These are phyloP conservation scores for Kregervanrija fluxuum DNA, from an alignment of 805 yeast genomes.

Conservation along the genomic window DNA sequence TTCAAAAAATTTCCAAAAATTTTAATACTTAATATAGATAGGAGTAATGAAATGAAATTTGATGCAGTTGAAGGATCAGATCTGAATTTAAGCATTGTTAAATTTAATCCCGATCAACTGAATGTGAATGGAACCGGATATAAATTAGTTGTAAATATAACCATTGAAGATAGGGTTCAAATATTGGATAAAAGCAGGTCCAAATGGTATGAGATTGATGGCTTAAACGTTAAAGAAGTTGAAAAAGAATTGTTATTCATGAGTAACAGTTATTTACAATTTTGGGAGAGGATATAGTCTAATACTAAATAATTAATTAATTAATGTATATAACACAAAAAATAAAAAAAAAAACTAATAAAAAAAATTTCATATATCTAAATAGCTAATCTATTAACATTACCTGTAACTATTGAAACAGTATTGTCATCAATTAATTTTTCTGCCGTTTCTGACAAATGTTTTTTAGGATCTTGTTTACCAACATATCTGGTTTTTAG, in stretches of 20 bases:
- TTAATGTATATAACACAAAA: background rate
- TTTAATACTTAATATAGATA: slow-evolving; percentile 49
- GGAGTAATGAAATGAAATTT: slow-evolving; percentile 32
- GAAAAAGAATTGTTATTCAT: slow-evolving; percentile 56
- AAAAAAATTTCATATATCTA: slow-evolving; percentile 33
- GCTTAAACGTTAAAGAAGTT: slow-evolving; percentile 37
- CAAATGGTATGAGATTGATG: slow-evolving; percentile 55
- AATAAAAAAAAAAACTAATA: background rate
- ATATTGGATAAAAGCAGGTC: slow-evolving; percentile 31
- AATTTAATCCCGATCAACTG: slow-evolving; percentile 38
- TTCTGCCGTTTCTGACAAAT: slow-evolving; percentile 83
- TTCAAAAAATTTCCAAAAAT: slow-evolving; percentile 42
- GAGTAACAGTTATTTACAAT: slow-evolving; percentile 55
- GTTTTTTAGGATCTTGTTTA: slow-evolving; percentile 98
- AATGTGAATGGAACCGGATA: slow-evolving; percentile 28
- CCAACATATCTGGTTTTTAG: slow-evolving; percentile 95
- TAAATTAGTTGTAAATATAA: slow-evolving; percentile 42
- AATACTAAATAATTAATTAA: background rate
- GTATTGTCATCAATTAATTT: slow-evolving; percentile 83
- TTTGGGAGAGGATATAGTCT: slow-evolving; percentile 42
- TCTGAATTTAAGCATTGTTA: slow-evolving; percentile 57
- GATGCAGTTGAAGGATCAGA: slow-evolving; percentile 29
- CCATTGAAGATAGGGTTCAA: slow-evolving; percentile 44
- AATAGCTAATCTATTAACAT: slow-evolving; percentile 85
- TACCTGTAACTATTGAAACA: slow-evolving; percentile 78